Percentiles rank a stretch among this genome's conserved stretches.
These are phyloP conservation scores for Malus orientalis DNA, from an alignment of 306 rosid species.

Conservation along the genomic window DNA sequence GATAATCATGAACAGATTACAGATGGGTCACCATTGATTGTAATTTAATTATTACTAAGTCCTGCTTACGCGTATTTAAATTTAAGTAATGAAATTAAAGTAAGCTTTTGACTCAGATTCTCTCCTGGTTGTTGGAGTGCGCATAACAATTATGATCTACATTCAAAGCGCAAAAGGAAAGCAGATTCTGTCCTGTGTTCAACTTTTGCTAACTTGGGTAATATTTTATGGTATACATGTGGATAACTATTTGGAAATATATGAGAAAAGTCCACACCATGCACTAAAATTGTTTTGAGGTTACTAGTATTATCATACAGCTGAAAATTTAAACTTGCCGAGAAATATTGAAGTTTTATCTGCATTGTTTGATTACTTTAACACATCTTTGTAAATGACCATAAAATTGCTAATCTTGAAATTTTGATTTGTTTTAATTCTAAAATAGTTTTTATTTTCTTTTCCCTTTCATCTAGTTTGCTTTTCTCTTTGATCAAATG, in stretches of 20 bases:
- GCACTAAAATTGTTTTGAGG: background rate
- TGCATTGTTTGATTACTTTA: background rate
- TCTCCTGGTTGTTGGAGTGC: slow-evolving; percentile 1
- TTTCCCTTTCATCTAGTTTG: too few relatives aligned
- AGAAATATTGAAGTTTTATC: too few relatives aligned
- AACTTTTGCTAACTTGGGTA: background rate
- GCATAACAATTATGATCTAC: background rate
- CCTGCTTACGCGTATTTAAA: background rate
- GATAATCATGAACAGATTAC: background rate
- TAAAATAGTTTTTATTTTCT: too few relatives aligned
- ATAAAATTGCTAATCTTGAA: background rate
- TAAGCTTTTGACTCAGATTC: background rate
- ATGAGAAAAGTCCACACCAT: background rate
- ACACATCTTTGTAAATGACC: background rate
- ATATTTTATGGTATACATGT: background rate
- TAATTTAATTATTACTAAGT: background rate
- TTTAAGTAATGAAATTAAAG: background rate
- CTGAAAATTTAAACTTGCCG: background rate
- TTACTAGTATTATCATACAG: background rate
- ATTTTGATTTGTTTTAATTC: background rate
- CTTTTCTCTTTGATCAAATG: too few relatives aligned
- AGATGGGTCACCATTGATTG: background rate
- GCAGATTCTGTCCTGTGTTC: background rate
- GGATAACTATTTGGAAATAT: background rate
- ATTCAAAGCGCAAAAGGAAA: slow-evolving; percentile 1